Percentiles rank a stretch among this genome's conserved stretches.
phyloP scores from a whole-genome alignment of 2,329 filamentous ascomycete species.

The Akanthomyces dipterigenus region DNA sequence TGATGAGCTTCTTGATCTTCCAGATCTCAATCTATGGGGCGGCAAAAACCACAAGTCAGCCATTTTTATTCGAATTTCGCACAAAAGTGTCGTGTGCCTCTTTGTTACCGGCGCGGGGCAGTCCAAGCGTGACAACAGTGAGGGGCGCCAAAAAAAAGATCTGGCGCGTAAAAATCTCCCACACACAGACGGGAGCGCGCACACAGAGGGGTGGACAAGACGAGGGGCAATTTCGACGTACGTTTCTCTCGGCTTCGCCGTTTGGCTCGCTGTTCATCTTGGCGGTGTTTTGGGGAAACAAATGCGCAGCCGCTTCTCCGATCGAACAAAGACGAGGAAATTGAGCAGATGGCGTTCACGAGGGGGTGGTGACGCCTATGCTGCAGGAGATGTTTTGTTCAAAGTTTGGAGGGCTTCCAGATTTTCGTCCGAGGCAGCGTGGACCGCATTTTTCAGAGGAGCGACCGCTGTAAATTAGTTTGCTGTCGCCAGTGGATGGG shows the following conservation, averaged over 20 bases:
- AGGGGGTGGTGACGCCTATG: slow-evolving; percentile 4
- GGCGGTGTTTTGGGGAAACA: slow-evolving; percentile 4
- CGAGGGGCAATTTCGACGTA: slow-evolving; percentile 9
- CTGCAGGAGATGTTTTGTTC: slow-evolving; percentile 9
- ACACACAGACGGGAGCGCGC: slow-evolving; percentile 5
- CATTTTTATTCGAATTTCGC: neutral
- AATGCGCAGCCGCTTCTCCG: neutral
- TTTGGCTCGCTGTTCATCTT: slow-evolving; percentile 13
- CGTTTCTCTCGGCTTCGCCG: slow-evolving; percentile 15
- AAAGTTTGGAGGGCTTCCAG: neutral
- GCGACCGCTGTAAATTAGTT: neutral
- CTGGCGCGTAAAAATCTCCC: slow-evolving; percentile 10
- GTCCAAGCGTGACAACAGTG: slow-evolving; percentile 1
- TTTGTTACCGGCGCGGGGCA: slow-evolving; percentile 5
- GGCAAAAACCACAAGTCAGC: slow-evolving; percentile 1
- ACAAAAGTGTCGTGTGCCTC: neutral
- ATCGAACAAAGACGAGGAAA: neutral
- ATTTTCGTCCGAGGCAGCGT: neutral
- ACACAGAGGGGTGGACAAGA: slow-evolving; percentile 1
- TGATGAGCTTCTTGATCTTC: slow-evolving; percentile 99
- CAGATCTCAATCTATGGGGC: slow-evolving; percentile 61
- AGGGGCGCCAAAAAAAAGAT: slow-evolving; percentile 10
- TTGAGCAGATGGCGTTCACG: slow-evolving; percentile 10
- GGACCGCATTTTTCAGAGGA: slow-evolving; percentile 7
- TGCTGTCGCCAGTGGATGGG: neutral